phyloP scores from a whole-genome alignment of 2,329 filamentous ascomycete genomes.

The Paecilomyces sp. region DNA sequence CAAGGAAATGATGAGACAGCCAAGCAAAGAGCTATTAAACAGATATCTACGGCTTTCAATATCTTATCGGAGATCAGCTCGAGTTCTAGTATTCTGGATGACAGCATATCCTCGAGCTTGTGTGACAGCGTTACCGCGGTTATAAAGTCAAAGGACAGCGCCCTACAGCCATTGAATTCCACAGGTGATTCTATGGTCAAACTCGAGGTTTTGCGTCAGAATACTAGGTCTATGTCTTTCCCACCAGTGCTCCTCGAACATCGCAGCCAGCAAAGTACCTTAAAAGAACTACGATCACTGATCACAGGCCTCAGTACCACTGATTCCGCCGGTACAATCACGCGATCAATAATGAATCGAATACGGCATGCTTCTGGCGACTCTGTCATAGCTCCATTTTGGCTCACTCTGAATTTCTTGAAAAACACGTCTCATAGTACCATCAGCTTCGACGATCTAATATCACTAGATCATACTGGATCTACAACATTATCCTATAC shows the following conservation, averaged over 20 bases:
- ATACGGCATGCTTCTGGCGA: slow-evolving; percentile 53
- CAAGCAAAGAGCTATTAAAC: slow-evolving; percentile 65
- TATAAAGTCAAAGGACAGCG: slow-evolving; percentile 28
- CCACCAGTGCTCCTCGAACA: slow-evolving; percentile 55
- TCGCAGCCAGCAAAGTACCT: slow-evolving; percentile 59
- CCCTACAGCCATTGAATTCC: slow-evolving; percentile 20
- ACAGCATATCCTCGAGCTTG: slow-evolving; percentile 60
- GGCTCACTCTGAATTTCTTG: slow-evolving; percentile 69
- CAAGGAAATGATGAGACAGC: slow-evolving; percentile 73
- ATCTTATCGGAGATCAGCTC: slow-evolving; percentile 58
- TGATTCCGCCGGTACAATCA: slow-evolving; percentile 43
- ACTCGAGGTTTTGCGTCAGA: slow-evolving; percentile 18
- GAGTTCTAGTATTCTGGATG: slow-evolving; percentile 59
- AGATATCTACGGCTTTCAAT: slow-evolving; percentile 67
- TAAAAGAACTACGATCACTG: slow-evolving; percentile 54
- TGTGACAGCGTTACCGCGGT: slow-evolving; percentile 62
- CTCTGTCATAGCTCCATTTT: slow-evolving; percentile 63
- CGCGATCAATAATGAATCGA: slow-evolving; percentile 58
- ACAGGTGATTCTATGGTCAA: slow-evolving; percentile 14
- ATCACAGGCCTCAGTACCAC: slow-evolving; percentile 49
- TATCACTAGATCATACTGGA: slow-evolving; percentile 47
- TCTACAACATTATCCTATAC: slow-evolving; percentile 14
- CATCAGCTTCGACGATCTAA: slow-evolving; percentile 57
- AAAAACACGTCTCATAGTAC: slow-evolving; percentile 49
- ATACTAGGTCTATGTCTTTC: slow-evolving; percentile 38